Evolutionary conservation across 75 land plant species (phyloP).

Genomic region (Chamaecyparis obtusa): DNA sequence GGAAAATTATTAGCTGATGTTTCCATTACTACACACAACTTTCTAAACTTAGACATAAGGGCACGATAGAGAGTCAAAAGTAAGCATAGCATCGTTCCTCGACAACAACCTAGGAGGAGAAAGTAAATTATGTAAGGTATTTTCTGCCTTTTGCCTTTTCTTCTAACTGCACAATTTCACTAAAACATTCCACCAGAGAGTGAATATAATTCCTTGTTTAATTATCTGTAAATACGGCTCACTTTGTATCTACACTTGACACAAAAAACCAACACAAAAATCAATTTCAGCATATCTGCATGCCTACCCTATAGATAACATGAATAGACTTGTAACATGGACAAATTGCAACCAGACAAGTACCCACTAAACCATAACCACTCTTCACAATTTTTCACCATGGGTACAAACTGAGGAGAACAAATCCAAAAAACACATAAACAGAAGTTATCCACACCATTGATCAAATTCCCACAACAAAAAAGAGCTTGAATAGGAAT

Average conservation of each 20-base stretch:
- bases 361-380: not conserved
- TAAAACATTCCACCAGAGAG: not conserved
- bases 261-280: not conserved
- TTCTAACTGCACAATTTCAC: not conserved
- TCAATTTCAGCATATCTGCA: no score
- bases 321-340: no score
- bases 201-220: not conserved
- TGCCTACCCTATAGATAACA: not conserved
- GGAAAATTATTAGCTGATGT: no score
- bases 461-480: not conserved
- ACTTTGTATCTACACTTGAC: not conserved
- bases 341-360: not conserved
- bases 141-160: not conserved
- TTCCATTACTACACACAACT: not conserved
- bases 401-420: not conserved
- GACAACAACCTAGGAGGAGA: not conserved
- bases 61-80: conserved; percentile 59
- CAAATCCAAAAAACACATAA: not conserved
- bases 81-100: conserved; percentile 40
- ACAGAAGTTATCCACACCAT: not conserved
- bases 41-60: conserved; percentile 40
- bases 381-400: not conserved
- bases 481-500: not conserved
- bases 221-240: not conserved
- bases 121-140: not conserved